Base-by-base conservation (phyloP, 2,329 filamentous ascomycete species). In the Microsporum canis region DNA sequence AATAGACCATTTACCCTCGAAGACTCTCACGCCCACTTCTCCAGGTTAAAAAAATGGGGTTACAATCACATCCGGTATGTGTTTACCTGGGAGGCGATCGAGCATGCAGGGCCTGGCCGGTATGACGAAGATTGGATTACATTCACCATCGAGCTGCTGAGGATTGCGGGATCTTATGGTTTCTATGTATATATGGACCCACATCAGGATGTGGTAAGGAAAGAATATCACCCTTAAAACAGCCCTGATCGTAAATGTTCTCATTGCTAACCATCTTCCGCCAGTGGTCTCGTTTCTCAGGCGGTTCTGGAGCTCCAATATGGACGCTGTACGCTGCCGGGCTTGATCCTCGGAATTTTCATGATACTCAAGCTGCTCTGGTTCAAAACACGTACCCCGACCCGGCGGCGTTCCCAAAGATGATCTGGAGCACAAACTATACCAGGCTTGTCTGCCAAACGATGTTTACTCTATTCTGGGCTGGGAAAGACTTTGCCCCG, bases 371-470 rank as follows among this genome's bases (percentile, higher is more conserved):
- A 74, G 92, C 92, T 3, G 90, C 94, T 41, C 82, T 97, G 63
- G 92, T 99, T 5, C 94, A 99, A 59, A 99, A 97, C 70, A 95
- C 89, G 1, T 96, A 89, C 71, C 85, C 89, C 7, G 83, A 95
- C 23, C 90, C 91, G 6, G 86, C 86, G 31, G 82, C 86, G 0
- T 99, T 92, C 66, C 94, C 94, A 29, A 97, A 96, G 77, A 99
- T 99, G 95, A 92, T 97, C 62, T 99, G 94, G 94, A 91, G 92
- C 14, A 97, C 95, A 58, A 99, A 99, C 72, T 99, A 99, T 74
- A 88, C 85, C 64, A 84, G 94, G 29, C 79, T 97, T 57, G 91
- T 88, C 2, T 88, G 87, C 57, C 89, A 91, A 66, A 91, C 90
- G 53, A 90, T 97, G 67, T 97, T 96, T 72, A 96, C 92, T 0